Conservation (phyloP, 2,329 filamentous ascomycete genomes). For the Diaporthe nobilis region DNA sequence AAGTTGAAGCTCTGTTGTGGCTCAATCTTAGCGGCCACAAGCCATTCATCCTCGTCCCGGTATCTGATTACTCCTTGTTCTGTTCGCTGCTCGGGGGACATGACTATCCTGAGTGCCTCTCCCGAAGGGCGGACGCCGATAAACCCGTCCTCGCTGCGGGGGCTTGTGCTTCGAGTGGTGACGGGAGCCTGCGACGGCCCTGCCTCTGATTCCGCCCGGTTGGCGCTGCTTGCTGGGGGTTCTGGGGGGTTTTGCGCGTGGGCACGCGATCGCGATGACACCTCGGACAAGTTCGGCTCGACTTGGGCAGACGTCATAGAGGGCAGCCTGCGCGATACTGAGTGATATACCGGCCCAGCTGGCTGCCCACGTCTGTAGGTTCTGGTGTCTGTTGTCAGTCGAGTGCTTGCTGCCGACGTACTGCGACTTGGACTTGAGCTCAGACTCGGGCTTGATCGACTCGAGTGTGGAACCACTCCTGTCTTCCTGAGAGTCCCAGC, state of each 20-base stretch:
- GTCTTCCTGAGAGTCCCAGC: background rate
- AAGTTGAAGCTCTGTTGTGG: slow-evolving; percentile 22
- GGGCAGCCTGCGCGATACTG: too few relatives aligned
- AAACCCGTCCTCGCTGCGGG: background rate
- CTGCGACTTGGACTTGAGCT: background rate
- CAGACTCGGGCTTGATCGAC: background rate
- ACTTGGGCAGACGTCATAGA: background rate
- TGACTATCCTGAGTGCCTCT: background rate
- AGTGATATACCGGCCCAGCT: too few relatives aligned
- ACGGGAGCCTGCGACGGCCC: background rate
- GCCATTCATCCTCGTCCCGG: background rate
- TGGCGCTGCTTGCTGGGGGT: background rate
- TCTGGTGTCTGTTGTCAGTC: background rate
- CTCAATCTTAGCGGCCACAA: background rate
- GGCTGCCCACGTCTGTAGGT: background rate
- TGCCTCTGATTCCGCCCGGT: too few relatives aligned
- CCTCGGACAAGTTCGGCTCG: background rate
- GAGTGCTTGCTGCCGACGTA: background rate
- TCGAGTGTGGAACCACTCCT: background rate
- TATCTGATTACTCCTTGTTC: background rate
- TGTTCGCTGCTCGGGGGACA: background rate
- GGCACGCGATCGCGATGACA: background rate
- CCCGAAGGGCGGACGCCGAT: background rate
- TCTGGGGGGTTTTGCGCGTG: too few relatives aligned
- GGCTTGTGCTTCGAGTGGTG: background rate